Percentiles rank a stretch among this genome's conserved stretches.
Evolutionary conservation across 352 stramenopile genomes (phyloP).

Genomic region (Phytophthora boehmeriae): DNA sequence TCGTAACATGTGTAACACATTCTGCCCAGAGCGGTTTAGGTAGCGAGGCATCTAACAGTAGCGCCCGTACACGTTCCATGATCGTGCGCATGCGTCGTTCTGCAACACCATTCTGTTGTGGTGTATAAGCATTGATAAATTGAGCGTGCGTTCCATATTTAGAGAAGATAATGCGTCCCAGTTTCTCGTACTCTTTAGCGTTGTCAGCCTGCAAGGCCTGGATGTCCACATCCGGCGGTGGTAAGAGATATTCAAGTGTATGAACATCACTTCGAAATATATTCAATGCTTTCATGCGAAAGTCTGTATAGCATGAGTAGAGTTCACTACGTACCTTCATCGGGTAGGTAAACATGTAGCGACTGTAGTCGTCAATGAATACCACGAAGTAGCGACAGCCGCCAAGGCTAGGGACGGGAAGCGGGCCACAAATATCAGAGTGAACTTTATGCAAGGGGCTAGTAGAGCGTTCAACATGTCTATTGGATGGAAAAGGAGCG

Average conservation of each 20-base stretch:
- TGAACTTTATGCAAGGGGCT: too few relatives aligned
- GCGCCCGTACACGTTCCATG: too few relatives aligned
- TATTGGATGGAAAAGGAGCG: too few relatives aligned
- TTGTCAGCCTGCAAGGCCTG: neutral
- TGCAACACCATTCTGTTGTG: neutral
- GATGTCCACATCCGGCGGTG: neutral
- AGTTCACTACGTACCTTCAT: neutral
- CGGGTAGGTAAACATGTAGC: slow-evolving; percentile 1
- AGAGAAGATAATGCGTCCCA: too few relatives aligned
- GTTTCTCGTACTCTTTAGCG: too few relatives aligned
- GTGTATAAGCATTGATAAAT: neutral
- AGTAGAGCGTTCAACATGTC: too few relatives aligned
- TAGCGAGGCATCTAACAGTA: too few relatives aligned
- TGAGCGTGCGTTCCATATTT: neutral
- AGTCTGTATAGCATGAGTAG: neutral
- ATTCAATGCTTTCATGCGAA: too few relatives aligned
- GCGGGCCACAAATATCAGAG: too few relatives aligned
- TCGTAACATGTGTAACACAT: too few relatives aligned
- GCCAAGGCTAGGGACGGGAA: neutral
- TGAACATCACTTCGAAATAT: too few relatives aligned
- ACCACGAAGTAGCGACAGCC: neutral
- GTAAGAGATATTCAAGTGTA: neutral
- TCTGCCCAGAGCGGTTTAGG: too few relatives aligned
- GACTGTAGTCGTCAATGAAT: neutral
- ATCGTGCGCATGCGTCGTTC: neutral